Conservation (phyloP, 352 stramenopile species). For the Phytophthora cactorum region DNA sequence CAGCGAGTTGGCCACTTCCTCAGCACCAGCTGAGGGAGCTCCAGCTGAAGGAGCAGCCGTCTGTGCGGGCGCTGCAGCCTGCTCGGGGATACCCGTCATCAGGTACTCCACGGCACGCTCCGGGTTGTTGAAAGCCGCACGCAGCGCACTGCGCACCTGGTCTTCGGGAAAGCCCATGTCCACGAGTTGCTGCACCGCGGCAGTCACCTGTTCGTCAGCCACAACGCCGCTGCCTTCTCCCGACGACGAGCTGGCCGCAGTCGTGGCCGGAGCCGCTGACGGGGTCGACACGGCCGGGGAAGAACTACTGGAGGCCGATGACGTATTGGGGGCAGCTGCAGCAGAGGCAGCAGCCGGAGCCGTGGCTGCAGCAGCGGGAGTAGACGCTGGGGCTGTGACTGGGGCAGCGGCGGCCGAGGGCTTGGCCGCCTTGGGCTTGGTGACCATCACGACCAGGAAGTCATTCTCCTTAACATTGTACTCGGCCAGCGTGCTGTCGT, state of each 20-base stretch:
- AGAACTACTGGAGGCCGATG: constrained; percentile 70
- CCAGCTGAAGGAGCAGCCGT: constrained; percentile 24
- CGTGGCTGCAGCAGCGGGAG: constrained; percentile 27
- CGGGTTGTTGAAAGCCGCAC: constrained; percentile 88
- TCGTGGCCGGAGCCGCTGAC: constrained; percentile 55
- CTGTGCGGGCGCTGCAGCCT: constrained; percentile 38
- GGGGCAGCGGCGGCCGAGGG: constrained; percentile 49
- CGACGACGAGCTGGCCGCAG: constrained; percentile 28
- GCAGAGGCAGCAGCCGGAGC: constrained; percentile 16
- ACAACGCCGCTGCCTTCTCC: constrained; percentile 26
- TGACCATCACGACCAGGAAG: constrained; percentile 90
- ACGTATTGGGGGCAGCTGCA: constrained; percentile 61
- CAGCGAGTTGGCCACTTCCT: constrained; percentile 52
- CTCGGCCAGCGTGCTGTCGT: constrained; percentile 79
- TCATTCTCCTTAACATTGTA: constrained; percentile 91
- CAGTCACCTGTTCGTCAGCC: constrained; percentile 51
- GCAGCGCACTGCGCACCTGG: constrained; percentile 76
- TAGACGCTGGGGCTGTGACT: constrained; percentile 38
- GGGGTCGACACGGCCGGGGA: constrained; percentile 73
- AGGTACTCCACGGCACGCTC: constrained; percentile 89
- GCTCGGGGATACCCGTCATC: constrained; percentile 87
- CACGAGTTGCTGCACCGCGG: constrained; percentile 72
- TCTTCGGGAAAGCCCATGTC: constrained; percentile 92
- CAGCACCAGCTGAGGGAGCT: constrained; percentile 15
- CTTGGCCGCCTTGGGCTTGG: constrained; percentile 79